Evolutionary conservation across 1,284 basidiomycete species (phyloP), one percentile per base, ranked within the genome.

Genomic region (Irpex sp.): DNA sequence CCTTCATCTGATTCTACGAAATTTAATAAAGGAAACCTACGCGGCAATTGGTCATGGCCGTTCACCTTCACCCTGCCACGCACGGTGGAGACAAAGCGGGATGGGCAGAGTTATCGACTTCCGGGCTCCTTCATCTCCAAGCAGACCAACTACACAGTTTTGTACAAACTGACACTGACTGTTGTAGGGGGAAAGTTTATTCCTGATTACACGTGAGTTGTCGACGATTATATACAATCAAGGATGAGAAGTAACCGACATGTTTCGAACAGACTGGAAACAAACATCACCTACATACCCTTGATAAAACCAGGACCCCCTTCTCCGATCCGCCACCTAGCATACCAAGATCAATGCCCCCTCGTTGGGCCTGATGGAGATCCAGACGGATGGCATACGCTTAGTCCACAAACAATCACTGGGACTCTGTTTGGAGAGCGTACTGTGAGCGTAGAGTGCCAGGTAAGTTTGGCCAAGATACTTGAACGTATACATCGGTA

Each of bases 101-200:
- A 33, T n/a, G 62, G 53, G 21, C 58, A 60, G 9, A 16, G 76
- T 73, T 64, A 67, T 64, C 23, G 62, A 8, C 74, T 82, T 9
- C 82, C 82, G 3, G 77, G 79, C 10, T 78, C 74, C 49, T 83
- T 83, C 63, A 78, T 79, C 0, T 81, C 82, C 65, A 73, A 78
- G 45, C 76, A 78, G 12, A 78, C 78, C 48, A 73, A 78, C 3
- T 78, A 75, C 7, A 82, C 81, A 59, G 77, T 85, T 45, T 80
- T 84, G 53, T 85, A 85, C 66, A 78, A 76, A 60, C 63, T 84
- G 7, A 65, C 77, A 5, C 78, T 79, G 9, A 82, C 74, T 2
- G 67, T 85, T 35, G 63, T 62, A 58, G 67, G 65, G 36, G 66
- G 66, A 18, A 64, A 64, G 21, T 65, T 71, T 49, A 65, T 60